Evolutionary conservation across 2,329 filamentous ascomycete species (phyloP), one percentile per base, ranked within the genome.

Genomic region (Venturiaceae sp.): DNA sequence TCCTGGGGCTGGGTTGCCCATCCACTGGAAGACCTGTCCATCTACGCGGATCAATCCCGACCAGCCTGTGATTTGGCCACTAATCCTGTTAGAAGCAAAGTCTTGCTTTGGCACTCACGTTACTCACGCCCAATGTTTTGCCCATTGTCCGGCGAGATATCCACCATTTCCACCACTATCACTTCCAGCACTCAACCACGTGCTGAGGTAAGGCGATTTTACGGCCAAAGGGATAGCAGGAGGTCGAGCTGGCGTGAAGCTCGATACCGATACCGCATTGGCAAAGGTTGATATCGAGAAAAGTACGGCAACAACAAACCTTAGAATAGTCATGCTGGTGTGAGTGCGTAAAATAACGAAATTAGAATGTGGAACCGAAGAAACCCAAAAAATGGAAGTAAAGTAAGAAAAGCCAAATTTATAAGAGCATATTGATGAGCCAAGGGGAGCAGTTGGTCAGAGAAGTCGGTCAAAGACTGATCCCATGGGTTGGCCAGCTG

Each of bases 151-250:
- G 0, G 86, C 80, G 32, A 91, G 76, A 60, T 86, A 81, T 1
- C 85, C 85, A 34, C 84, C 83, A 66, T 85, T 82, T 9, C 81
- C 80, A 23, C 80, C 81, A 67, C 83, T 82, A 67, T 83, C 77
- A 30, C 75, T 80, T 1, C 84, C 84, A 9, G 79, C 83, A 59
- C 80, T 72, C 44, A 86, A 76, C 85, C 86, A 90, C 14, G 83
- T 81, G 67, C 82, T 90, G 16, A 92, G 72, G 64, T 92, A 92
- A 0, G 88, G 88, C 9, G 84, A 86, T 62, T 83, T 84, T 47
- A 92, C 88, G 46, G 87, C 87, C 34, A 92, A 71, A 13, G 88
- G 88, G 30, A 88, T 76, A 1, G 86, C 80, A 16, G 86, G 86
- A 44, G 86, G 85, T 6, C 84, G 78, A 36, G 82, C 80, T 34